Conservation (phyloP, 345 rosid species). For the Theobroma cacao region DNA sequence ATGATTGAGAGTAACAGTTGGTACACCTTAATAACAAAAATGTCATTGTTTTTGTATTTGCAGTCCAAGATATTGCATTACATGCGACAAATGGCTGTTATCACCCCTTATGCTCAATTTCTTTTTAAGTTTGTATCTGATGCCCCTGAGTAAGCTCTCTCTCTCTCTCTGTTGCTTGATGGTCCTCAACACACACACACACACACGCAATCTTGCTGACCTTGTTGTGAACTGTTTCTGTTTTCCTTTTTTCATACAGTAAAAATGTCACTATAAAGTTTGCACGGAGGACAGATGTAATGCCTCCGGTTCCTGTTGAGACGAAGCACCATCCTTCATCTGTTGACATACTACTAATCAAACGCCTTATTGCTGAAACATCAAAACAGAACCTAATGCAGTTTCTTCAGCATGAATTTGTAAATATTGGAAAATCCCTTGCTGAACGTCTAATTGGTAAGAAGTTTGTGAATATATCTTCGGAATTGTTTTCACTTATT, state of each 20-base stretch:
- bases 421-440: conserved; percentile 71
- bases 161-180: conserved; percentile 24
- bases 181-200: background rate
- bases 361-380: conserved; percentile 86
- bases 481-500: background rate
- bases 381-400: conserved; percentile 79
- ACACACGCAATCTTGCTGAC: background rate
- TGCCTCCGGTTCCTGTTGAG: conserved; percentile 95
- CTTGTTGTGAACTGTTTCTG: conserved; percentile 7
- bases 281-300: conserved; percentile 86
- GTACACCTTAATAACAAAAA: conserved; percentile 6
- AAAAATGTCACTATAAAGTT: conserved; percentile 82
- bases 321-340: conserved; percentile 98
- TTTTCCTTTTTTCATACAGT: conserved; percentile 34
- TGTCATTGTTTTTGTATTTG: conserved; percentile 24
- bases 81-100: conserved; percentile 99
- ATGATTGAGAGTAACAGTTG: background rate
- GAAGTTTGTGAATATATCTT: conserved; percentile 5
- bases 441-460: conserved; percentile 88
- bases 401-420: conserved; percentile 96
- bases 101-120: conserved; percentile 94
- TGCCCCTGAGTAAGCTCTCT: conserved; percentile 61
- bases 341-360: conserved; percentile 89
- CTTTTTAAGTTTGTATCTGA: conserved; percentile 78
- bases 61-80: conserved; percentile 98